Base-by-base conservation (phyloP, 23 red algal species). In the Gracilaria vermiculophylla region DNA sequence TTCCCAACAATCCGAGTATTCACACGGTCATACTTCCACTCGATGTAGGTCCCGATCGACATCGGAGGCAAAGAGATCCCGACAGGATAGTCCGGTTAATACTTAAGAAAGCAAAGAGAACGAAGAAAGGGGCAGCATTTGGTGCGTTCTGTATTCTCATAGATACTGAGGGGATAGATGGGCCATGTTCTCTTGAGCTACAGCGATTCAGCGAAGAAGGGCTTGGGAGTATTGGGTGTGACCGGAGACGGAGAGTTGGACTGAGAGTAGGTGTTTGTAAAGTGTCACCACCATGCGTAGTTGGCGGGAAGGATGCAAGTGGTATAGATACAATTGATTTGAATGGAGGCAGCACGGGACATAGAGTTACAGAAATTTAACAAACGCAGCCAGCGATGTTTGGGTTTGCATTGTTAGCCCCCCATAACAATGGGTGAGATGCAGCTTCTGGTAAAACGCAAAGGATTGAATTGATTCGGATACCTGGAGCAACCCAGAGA, bases 71-170 rank as follows among this genome's bases (percentile, higher is more conserved):
- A 35, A 64, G 35, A 31, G 58, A 64, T 64, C 58, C 58, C 5
- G 58, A 64, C 16, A 34, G 58, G 29, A 31, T 64, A 12, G 58
- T 64, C 0, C 32, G 28, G 29, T 16, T 64, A 34, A 64, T 64
- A 25, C 12, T 64, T 5, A 64, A 64, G 58, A 64, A 64, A 31
- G 58, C 58, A 11, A 64, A 64, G 21, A 36, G 58, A 64, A 64
- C 58, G 14, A 64, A 64, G 14, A 64, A 64, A 17, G 58, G 58
- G 8, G 58, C 58, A 64, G 58, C 58, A 17, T 64, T 64, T 64
- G 58, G 58, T 64, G 58, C 58, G 28, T 64, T 64, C 35, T 64
- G 58, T 64, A 64, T 64, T 64, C 58, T 64, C 1, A 28, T 64
- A 36, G 58, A 64, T 34, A 7, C 58, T 3, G 58, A 64, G 58